phyloP scores from a whole-genome alignment of 129 eudicot genomes.

The Tagetes erecta region DNA sequence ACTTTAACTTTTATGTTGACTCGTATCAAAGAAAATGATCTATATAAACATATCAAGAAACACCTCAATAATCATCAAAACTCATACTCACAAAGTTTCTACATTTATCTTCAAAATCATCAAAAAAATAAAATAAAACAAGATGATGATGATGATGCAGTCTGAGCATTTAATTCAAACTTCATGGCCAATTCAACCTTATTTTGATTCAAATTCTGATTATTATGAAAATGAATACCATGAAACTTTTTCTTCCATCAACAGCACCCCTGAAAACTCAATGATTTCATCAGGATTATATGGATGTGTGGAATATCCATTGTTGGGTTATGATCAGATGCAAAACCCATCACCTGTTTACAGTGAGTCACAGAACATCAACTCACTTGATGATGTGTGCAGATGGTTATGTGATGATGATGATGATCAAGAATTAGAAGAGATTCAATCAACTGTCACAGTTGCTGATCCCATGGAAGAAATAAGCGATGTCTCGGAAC shows the following conservation, averaged over 20 bases:
- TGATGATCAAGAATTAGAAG: slow-evolving; percentile 29
- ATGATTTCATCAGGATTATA: slow-evolving; percentile 38
- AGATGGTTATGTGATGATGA: slow-evolving; percentile 46
- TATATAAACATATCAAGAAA: slow-evolving; percentile 36
- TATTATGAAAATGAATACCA: slow-evolving; percentile 16
- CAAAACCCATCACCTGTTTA: slow-evolving; percentile 21
- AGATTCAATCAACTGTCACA: slow-evolving; percentile 15
- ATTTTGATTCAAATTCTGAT: slow-evolving; percentile 40
- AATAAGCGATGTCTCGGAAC: slow-evolving; percentile 34
- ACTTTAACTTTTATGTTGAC: slow-evolving; percentile 29
- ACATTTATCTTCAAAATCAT: slow-evolving; percentile 10
- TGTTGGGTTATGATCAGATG: slow-evolving; percentile 35
- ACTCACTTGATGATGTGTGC: slow-evolving; percentile 39
- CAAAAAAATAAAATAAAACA: slow-evolving; percentile 21
- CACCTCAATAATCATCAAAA: slow-evolving; percentile 25
- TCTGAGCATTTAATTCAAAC: slow-evolving; percentile 43
- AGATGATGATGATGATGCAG: slow-evolving; percentile 40
- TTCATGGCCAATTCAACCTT: slow-evolving; percentile 44
- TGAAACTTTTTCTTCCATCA: slow-evolving; percentile 37
- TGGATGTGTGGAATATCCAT: slow-evolving; percentile 33
- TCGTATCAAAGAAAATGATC: slow-evolving; percentile 17
- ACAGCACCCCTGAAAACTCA: slow-evolving; percentile 44
- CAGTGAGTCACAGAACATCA: slow-evolving; percentile 24
- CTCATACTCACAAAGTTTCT: slow-evolving; percentile 23
- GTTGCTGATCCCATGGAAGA: slow-evolving; percentile 23